These are phyloP conservation scores for Fusarium sp. DNA, from an alignment of 2,329 filamentous ascomycete genomes.

Conservation along the genomic window DNA sequence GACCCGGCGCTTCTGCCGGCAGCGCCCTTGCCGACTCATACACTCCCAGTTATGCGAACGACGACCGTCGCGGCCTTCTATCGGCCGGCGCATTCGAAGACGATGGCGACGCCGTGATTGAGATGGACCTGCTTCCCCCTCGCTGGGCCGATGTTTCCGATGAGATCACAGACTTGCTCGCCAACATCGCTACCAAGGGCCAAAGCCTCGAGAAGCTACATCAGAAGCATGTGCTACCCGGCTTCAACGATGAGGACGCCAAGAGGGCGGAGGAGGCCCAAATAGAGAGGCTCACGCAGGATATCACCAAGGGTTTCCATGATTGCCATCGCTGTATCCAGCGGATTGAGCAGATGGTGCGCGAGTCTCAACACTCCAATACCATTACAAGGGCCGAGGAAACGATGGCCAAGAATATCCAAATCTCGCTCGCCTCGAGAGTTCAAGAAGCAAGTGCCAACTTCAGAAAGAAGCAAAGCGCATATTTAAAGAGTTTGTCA, in stretches of 20 bases:
- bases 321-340: conserved; percentile 91
- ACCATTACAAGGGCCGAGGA: conserved; percentile 86
- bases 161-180: conserved; percentile 86
- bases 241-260: conserved; percentile 94
- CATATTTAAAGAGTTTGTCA: conserved; percentile 86
- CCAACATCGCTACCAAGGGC: conserved; percentile 84
- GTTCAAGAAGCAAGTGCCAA: conserved; percentile 92
- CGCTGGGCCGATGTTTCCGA: conserved; percentile 97
- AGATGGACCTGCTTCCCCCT: conserved; percentile 96
- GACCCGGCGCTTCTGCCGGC: conserved; percentile 60
- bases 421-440: conserved; percentile 87
- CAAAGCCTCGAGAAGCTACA: conserved; percentile 90
- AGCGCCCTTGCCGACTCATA: conserved; percentile 70
- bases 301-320: conserved; percentile 90
- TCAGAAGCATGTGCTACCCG: conserved; percentile 95
- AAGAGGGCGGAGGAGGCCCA: conserved; percentile 88
- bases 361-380: conserved; percentile 79
- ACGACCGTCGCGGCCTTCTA: conserved; percentile 82
- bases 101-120: conserved; percentile 94
- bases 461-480: conserved; percentile 97
- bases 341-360: conserved; percentile 87
- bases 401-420: conserved; percentile 95
- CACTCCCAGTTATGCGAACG: conserved; percentile 61
- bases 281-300: conserved; percentile 90
- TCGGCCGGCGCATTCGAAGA: conserved; percentile 82